Evolutionary conservation across 2,329 filamentous ascomycete genomes (phyloP), one percentile per base, ranked within the genome.

Genomic region (Cordyceps sp.): DNA sequence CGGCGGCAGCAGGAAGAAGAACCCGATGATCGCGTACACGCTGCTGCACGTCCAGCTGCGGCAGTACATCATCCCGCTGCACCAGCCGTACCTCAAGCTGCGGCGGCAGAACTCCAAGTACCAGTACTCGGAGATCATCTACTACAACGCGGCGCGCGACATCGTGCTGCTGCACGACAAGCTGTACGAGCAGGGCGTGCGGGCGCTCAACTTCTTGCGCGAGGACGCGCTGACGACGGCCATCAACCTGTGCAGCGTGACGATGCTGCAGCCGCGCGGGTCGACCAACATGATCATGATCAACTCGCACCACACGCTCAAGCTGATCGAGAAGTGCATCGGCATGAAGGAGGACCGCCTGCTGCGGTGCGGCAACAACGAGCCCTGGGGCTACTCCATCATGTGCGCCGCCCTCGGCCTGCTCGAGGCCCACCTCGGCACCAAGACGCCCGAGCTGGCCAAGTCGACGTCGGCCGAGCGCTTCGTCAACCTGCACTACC

Each of bases 381-480:
- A 75, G 44, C 69, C 70, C 0, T 74, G 70, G 70, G 68, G 68
- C 14, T 73, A 73, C 47, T 69, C 64, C 34, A 72, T 72, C 45
- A 70, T 74, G 64, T 74, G 69, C 40, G 66, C 69, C 4, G 67
- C 69, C 1, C 57, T 66, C 18, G 70, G 69, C 4, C 55, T 75
- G 9, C 54, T 74, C 17, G 68, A 74, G 46, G 65, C 67, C 0
- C 69, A 75, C 37, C 53, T 74, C 12, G 67, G 64, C 19, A 61
- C 61, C 36, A 73, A 73, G 53, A 62, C 67, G 7, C 46, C 62
- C 13, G 66, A 72, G 39, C 57, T 57, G 7, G 69, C 70, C 35
- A 73, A 73, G 48, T 68, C 67, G 4, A 62, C 63, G 5, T 67
- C 67, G 4, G 68, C 69, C 2, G 67, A 74, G 49, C 55, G 68